Percentiles rank a stretch among this genome's conserved stretches.
Evolutionary conservation across 306 rosid species (phyloP).

Genomic region (Corylus heterophylla): DNA sequence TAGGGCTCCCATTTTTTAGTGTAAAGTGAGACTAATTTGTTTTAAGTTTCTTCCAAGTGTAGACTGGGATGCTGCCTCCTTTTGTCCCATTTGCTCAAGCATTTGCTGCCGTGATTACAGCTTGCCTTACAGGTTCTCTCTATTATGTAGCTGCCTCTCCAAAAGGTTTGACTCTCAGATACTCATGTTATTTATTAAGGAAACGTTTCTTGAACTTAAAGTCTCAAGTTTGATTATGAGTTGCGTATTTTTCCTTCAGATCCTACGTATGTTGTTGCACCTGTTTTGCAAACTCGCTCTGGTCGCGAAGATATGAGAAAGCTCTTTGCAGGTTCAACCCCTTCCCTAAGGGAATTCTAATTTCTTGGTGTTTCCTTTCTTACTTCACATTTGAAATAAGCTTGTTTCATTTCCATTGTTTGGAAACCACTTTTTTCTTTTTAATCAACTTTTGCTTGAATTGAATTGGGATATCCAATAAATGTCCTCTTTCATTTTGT

Average conservation of each 20-base stretch:
- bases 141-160: slow-evolving; percentile 95
- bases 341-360: not conserved
- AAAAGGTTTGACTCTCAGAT: slow-evolving; percentile 54
- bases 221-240: slow-evolving; percentile 10
- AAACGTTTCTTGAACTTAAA: not conserved
- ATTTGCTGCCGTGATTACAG: slow-evolving; percentile 91
- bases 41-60: slow-evolving; percentile 25
- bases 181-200: not conserved
- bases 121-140: slow-evolving; percentile 85
- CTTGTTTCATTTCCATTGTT: not conserved
- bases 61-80: slow-evolving; percentile 92
- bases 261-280: slow-evolving; percentile 88
- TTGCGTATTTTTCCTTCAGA: slow-evolving; percentile 47
- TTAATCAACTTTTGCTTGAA: too few species aligned
- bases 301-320: slow-evolving; percentile 77
- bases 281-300: slow-evolving; percentile 74
- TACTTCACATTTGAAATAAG: not conserved
- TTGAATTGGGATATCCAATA: too few species aligned
- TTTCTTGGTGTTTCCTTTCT: not conserved
- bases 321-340: slow-evolving; percentile 76
- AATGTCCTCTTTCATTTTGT: too few species aligned
- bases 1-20: not conserved
- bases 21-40: slow-evolving; percentile 9
- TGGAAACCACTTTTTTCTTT: not conserved
- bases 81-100: slow-evolving; percentile 98